phyloP scores from a whole-genome alignment of 1,284 basidiomycete species.

The Sphagnurus paluster region DNA sequence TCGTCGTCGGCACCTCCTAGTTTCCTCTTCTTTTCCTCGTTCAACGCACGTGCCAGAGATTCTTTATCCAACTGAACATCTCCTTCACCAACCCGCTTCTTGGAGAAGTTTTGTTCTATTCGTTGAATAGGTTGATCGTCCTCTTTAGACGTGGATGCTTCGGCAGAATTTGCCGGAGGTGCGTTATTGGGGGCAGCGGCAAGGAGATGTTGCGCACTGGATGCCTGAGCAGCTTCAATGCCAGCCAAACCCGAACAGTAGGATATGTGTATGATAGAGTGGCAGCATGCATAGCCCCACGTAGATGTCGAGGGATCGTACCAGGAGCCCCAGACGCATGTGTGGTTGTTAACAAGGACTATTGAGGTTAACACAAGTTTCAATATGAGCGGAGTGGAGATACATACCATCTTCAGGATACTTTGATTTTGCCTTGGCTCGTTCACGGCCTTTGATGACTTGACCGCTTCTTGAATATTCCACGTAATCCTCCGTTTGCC shows the following conservation, averaged over 20 bases:
- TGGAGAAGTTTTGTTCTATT: constrained; percentile 50
- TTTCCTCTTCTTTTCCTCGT: constrained; percentile 82
- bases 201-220: constrained; percentile 70
- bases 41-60: constrained; percentile 66
- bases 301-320: constrained; percentile 69
- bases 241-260: constrained; percentile 94
- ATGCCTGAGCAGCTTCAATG: constrained; percentile 75
- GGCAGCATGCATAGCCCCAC: constrained; percentile 98
- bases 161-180: constrained; percentile 23
- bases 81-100: constrained; percentile 74
- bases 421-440: constrained; percentile 83
- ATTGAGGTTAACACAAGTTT: constrained; percentile 10
- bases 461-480: constrained; percentile 95
- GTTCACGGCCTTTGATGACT: constrained; percentile 90
- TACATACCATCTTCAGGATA: constrained; percentile 91
- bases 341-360: constrained; percentile 96
- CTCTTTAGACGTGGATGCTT: constrained; percentile 38
- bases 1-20: constrained; percentile 59
- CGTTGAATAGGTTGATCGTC: constrained; percentile 62
- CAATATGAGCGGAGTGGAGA: constrained; percentile 6
- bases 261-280: constrained; percentile 82
- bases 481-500: constrained; percentile 97
- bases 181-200: constrained; percentile 34
- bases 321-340: constrained; percentile 94
- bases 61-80: constrained; percentile 72